Conservation (phyloP, 1,139 yeast genomes). For the Spencermartinsiella ligniputridi region DNA sequence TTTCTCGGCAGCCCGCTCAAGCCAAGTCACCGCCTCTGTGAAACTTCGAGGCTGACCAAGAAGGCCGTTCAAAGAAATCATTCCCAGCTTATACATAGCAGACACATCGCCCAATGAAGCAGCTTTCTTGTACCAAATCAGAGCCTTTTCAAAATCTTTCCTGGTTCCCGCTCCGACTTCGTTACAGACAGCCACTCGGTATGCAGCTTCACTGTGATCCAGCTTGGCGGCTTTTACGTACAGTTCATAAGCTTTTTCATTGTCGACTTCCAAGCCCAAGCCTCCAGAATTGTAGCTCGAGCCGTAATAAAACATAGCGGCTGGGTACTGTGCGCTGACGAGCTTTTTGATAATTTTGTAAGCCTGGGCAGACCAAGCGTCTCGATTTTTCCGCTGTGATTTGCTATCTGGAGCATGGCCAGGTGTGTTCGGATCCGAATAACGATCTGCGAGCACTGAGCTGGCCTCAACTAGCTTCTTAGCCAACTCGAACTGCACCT, state of each 20-base stretch:
- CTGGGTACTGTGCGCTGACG: slow-evolving; percentile 39
- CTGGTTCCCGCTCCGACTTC: slow-evolving; percentile 62
- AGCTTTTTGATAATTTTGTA: slow-evolving; percentile 54
- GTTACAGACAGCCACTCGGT: slow-evolving; percentile 62
- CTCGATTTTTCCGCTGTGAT: slow-evolving; percentile 47
- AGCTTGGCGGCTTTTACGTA: slow-evolving; percentile 55
- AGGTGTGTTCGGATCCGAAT: slow-evolving; percentile 33
- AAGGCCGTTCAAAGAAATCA: slow-evolving; percentile 53
- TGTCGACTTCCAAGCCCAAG: slow-evolving; percentile 51
- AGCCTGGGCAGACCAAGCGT: slow-evolving; percentile 53
- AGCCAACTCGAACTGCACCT: slow-evolving; percentile 36
- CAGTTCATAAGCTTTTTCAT: slow-evolving; percentile 53
- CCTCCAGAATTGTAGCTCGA: slow-evolving; percentile 56
- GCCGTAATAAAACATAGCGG: slow-evolving; percentile 55
- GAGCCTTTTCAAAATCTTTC: slow-evolving; percentile 43
- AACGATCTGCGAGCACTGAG: slow-evolving; percentile 27
- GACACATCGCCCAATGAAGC: slow-evolving; percentile 54
- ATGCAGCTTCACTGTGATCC: slow-evolving; percentile 55
- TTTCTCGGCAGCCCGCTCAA: slow-evolving; percentile 47
- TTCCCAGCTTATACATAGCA: slow-evolving; percentile 67
- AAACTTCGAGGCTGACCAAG: slow-evolving; percentile 42
- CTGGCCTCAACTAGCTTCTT: slow-evolving; percentile 35
- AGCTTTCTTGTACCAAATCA: slow-evolving; percentile 51
- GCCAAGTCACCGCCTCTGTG: slow-evolving; percentile 50
- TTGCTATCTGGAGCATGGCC: slow-evolving; percentile 35